Percentiles rank a stretch among this genome's conserved stretches.
Conservation (phyloP, 148 eudicot species). For the Persicaria tinctoria region DNA sequence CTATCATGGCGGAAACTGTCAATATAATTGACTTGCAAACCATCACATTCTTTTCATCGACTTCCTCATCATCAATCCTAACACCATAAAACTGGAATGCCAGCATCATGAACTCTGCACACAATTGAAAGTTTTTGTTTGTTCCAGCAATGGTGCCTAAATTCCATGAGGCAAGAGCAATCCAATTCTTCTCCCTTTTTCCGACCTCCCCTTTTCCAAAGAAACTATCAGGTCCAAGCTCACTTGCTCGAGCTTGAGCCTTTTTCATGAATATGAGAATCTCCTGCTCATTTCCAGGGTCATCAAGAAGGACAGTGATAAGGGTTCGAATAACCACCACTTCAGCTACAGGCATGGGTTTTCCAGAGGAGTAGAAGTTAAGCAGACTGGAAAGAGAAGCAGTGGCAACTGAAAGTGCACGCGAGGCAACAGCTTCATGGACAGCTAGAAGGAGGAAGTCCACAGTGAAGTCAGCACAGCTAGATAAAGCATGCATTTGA, state of each 20-base stretch:
- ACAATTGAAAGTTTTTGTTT: slow-evolving; percentile 47
- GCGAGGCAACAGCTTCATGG: slow-evolving; percentile 87
- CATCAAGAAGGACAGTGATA: slow-evolving; percentile 53
- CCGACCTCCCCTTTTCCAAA: slow-evolving; percentile 95
- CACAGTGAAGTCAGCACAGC: slow-evolving; percentile 82
- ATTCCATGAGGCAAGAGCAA: slow-evolving; percentile 73
- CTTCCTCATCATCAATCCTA: slow-evolving; percentile 43
- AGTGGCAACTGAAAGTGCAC: slow-evolving; percentile 70
- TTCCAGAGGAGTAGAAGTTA: slow-evolving; percentile 66
- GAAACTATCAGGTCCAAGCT: slow-evolving; percentile 64
- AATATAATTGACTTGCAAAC: slow-evolving; percentile 68
- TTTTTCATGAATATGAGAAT: slow-evolving; percentile 57
- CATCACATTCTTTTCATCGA: slow-evolving; percentile 53
- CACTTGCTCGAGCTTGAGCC: slow-evolving; percentile 48
- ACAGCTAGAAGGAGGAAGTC: slow-evolving; percentile 80
- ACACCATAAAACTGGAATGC: slow-evolving; percentile 70
- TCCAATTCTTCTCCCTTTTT: slow-evolving; percentile 74
- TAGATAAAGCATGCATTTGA: slow-evolving; percentile 74
- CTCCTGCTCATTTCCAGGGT: slow-evolving; percentile 52
- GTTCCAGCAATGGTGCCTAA: slow-evolving; percentile 52
- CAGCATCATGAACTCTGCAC: slow-evolving; percentile 62
- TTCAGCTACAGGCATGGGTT: slow-evolving; percentile 64
- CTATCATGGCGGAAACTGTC: slow-evolving; percentile 61
- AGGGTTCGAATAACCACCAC: slow-evolving; percentile 62
- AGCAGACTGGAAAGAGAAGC: slow-evolving; percentile 70